Percentiles rank a stretch among this genome's conserved stretches.
phyloP scores from a whole-genome alignment of 108 stramenopile genomes.

The Skeletonema potamos region DNA sequence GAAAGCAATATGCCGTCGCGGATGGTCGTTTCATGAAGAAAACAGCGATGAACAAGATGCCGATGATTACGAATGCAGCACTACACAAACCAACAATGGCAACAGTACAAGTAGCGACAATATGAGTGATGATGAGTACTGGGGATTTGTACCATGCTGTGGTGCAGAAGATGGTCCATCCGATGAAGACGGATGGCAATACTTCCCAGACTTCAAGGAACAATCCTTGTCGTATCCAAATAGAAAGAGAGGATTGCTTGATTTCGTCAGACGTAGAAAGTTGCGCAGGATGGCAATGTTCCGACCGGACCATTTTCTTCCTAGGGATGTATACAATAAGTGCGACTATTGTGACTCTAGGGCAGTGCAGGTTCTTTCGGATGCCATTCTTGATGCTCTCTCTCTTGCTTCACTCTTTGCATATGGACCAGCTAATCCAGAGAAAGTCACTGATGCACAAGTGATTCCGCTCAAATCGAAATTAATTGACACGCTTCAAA shows the following conservation, averaged over 20 bases:
- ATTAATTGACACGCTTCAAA: constrained; percentile 30
- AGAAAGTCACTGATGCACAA: constrained; percentile 35
- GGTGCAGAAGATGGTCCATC: constrained; percentile 29
- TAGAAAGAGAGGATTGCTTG: constrained; percentile 45
- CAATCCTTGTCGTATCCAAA: constrained; percentile 44
- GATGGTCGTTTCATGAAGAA: not conserved
- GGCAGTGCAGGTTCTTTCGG: constrained; percentile 41
- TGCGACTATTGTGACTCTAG: constrained; percentile 68
- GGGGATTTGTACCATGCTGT: constrained; percentile 18
- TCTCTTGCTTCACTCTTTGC: constrained; percentile 22
- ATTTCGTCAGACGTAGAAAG: constrained; percentile 60
- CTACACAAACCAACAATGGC: not conserved
- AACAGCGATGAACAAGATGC: not conserved
- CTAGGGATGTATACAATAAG: constrained; percentile 31
- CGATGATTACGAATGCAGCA: constrained; percentile 27
- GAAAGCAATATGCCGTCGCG: not conserved
- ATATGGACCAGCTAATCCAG: constrained; percentile 3
- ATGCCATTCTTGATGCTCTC: constrained; percentile 33
- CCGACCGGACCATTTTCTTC: constrained; percentile 56
- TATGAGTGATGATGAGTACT: not conserved
- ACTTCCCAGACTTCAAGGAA: constrained; percentile 51
- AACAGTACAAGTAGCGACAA: not conserved
- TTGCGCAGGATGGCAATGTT: constrained; percentile 49
- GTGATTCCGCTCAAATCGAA: constrained; percentile 49
- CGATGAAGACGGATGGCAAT: constrained; percentile 55